Conservation (phyloP, 345 rosid genomes). For the Salix dunnii region DNA sequence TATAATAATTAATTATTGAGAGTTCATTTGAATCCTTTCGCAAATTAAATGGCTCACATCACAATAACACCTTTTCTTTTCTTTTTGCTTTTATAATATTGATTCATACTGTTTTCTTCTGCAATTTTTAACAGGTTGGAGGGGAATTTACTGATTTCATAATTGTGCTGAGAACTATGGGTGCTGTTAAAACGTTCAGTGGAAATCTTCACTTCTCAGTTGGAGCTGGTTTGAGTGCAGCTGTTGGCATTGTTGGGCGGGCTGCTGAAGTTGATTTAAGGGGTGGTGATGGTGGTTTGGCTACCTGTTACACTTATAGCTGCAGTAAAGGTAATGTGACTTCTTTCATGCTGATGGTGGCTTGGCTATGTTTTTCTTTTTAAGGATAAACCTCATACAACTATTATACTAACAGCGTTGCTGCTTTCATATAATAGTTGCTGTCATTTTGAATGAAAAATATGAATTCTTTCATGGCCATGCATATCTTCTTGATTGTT, state of each 20-base stretch:
- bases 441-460: background rate
- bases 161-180: slow-evolving; percentile 71
- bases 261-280: slow-evolving; percentile 83
- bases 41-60: too few species aligned
- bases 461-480: background rate
- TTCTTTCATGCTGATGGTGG: background rate
- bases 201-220: slow-evolving; percentile 73
- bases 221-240: slow-evolving; percentile 95
- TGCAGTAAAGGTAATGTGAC: slow-evolving; percentile 77
- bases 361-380: background rate
- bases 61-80: too few species aligned
- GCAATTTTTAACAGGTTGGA: slow-evolving; percentile 64
- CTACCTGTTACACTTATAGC: slow-evolving; percentile 92
- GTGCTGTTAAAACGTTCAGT: slow-evolving; percentile 80
- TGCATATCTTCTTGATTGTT: background rate
- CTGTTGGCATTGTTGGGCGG: slow-evolving; percentile 72
- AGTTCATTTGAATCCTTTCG: background rate
- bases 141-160: slow-evolving; percentile 93
- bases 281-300: slow-evolving; percentile 92
- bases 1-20: background rate
- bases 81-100: too few species aligned
- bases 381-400: background rate
- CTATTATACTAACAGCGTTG: too few species aligned
- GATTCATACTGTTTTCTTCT: background rate
- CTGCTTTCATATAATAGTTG: background rate